Base-by-base conservation (phyloP, 179 eudicot species). In the Beta corolliflora region DNA sequence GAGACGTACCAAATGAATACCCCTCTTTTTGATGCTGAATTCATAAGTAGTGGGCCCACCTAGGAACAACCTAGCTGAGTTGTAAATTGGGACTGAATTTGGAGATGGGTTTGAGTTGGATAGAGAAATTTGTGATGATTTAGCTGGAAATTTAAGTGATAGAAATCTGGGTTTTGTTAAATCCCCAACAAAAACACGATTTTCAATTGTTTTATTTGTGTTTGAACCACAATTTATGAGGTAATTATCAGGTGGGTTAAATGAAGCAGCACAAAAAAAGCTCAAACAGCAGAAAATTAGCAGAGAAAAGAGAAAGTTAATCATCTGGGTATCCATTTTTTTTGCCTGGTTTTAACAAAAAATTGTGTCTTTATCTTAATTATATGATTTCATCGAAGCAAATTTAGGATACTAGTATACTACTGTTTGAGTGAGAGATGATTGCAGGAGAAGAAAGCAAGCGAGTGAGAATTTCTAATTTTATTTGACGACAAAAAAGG, bases 211-310 rank as follows among this genome's bases (percentile, higher is more conserved):
- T 9, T 54, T 25, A 18, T 83, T 89, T 7, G 81, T 50, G 86
- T 71, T 87, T 71, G 97, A 94, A 69, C 97, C 95, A 77, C 97
- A 94, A 80, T 81, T 84, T 78, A 94, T 71, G 56, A 93, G 89
- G 83, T 87, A 86, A 79, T 91, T 88, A 45, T 90, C 85, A 72
- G 70, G 19, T 79, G 88, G 88, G n/a, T 25, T 82, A 73, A 75
- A 85, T 5, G 67, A 71, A 76, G 48, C 5, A 71, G 11, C 69
- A 45, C 23, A 72, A 65, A 75, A 45, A 23, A 36, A 75, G 55
- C 10, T 60, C 14, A 74, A 46, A 59, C 5, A n/a, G 36, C 23
- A 75, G 65, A 76, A 76, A 75, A 85, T 67, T 14, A 82, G 23
- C 52, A 71, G 29, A 64, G 9, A 25, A 25, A n/a, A 21, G 15